Conservation (phyloP, 352 stramenopile genomes). For the Pythium monospermum region DNA sequence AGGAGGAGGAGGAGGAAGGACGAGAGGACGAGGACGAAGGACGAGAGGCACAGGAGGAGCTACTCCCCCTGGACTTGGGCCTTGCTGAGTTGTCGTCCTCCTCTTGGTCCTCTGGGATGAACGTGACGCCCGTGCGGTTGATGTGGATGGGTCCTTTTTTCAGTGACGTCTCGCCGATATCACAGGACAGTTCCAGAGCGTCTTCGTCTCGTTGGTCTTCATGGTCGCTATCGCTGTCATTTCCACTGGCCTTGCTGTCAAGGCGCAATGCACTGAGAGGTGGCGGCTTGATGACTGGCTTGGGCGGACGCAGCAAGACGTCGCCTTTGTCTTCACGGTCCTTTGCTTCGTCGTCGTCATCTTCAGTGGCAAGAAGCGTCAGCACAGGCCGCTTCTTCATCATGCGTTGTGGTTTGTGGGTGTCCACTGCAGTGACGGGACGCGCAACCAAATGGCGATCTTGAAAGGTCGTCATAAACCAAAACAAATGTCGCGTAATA, state of each 20-base stretch:
- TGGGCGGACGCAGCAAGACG: conserved; percentile 6
- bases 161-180: conserved; percentile 71
- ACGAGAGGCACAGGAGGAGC: no score
- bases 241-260: conserved; percentile 4
- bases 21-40: background rate
- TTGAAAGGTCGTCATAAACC: conserved; percentile 9
- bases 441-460: background rate
- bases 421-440: no score
- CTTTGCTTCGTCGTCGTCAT: no score
- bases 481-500: no score
- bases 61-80: conserved; percentile 3
- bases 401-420: no score
- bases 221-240: conserved; percentile 15
- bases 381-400: conserved; percentile 18
- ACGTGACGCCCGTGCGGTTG: conserved; percentile 59
- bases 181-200: conserved; percentile 56
- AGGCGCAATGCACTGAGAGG: conserved; percentile 1
- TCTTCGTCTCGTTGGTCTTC: conserved; percentile 30
- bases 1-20: background rate
- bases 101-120: conserved; percentile 27
- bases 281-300: conserved; percentile 12
- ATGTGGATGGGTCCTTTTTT: conserved; percentile 62
- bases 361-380: conserved; percentile 1
- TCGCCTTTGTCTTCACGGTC: no score
- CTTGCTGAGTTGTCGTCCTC: conserved; percentile 6